These are phyloP conservation scores for Phytophthora melonis DNA, from an alignment of 352 stramenopile species.

Conservation along the genomic window DNA sequence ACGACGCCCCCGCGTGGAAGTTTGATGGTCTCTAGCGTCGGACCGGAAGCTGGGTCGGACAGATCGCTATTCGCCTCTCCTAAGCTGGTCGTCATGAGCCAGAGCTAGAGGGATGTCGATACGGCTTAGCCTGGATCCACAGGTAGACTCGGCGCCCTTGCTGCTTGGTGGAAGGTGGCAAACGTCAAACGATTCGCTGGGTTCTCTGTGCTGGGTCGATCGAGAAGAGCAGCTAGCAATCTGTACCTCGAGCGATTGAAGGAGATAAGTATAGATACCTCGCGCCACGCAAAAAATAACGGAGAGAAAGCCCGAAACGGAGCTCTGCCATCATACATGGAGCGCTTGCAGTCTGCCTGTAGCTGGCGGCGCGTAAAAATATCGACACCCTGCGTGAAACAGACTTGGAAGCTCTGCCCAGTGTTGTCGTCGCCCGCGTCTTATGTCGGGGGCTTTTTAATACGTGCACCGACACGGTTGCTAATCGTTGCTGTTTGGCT, in stretches of 20 bases:
- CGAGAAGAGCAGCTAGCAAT: conserved; percentile 16
- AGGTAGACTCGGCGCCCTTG: not conserved
- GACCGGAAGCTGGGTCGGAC: conserved; percentile 9
- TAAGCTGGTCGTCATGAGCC: conserved; percentile 35
- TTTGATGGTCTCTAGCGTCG: conserved; percentile 66
- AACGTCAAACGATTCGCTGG: conserved; percentile 23
- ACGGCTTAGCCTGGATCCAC: not conserved
- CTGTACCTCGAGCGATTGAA: conserved; percentile 12
- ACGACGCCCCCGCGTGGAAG: conserved; percentile 82
- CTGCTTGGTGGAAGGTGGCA: conserved; percentile 15
- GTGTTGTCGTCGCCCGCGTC: not conserved
- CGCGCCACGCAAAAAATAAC: conserved; percentile 36
- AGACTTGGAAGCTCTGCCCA: not conserved
- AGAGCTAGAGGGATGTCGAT: not conserved
- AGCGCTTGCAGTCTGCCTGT: not conserved
- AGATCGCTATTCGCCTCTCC: conserved; percentile 18
- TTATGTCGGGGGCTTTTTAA: conserved; percentile 1
- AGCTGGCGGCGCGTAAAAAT: conserved; percentile 22
- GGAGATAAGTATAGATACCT: conserved; percentile 38
- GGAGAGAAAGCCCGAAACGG: conserved; percentile 33
- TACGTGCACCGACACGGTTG: not conserved
- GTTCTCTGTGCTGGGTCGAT: conserved; percentile 11
- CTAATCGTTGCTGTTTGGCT: not conserved
- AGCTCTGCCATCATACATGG: conserved; percentile 9
- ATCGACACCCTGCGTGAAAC: conserved; percentile 18